Evolutionary conservation across 306 rosid genomes (phyloP), one percentile per base, ranked within the genome.

Genomic region (Myrica gale): DNA sequence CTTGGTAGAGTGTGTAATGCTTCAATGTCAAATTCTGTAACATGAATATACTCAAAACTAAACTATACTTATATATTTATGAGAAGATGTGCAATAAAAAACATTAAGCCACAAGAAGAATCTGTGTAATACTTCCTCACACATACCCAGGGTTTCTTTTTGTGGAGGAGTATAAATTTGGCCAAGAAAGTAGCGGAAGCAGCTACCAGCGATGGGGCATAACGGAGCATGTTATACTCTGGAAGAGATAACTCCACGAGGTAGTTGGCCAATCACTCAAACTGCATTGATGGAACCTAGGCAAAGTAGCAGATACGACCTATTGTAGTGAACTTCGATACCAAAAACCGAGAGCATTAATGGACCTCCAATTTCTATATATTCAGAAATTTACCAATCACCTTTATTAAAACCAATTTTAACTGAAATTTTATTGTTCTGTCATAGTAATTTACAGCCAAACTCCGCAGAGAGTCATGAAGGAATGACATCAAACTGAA

Each of bases 101-200:
- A 65, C 41, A 60, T 65, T 37, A 37, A 8, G 48, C 69, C 3
- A 75, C 21, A 80, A 85, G 57, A 72, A 69, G 47, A 55, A 32
- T 75, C 6, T 68, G 52, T 26, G 54, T 16, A 43, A 21, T 74
- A 65, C 66, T 79, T 42, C 45, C 46, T 23, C 16, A n/a, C 50
- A 76, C 87, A 72, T 87, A 90, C 96, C 96, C 96, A 90, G 52
- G 93, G 91, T 68, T 62, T 83, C 76, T 82, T 76, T 47, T 67
- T 53, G 20, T 93, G 89, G 21, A 73, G 74, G 53, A 90, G 80
- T 53, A 87, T 85, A 82, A 81, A 90, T 70, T 74, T 87, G 60
- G 96, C 90, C 89, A 90, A 79, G 85, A 90, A 88, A 79, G 86
- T 74, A 70, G 90, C 87, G 61, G 93, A 87, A 39, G 93, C 93